These are phyloP conservation scores for Bacterosira constricta DNA, from an alignment of 108 stramenopile genomes.

Conservation along the genomic window DNA sequence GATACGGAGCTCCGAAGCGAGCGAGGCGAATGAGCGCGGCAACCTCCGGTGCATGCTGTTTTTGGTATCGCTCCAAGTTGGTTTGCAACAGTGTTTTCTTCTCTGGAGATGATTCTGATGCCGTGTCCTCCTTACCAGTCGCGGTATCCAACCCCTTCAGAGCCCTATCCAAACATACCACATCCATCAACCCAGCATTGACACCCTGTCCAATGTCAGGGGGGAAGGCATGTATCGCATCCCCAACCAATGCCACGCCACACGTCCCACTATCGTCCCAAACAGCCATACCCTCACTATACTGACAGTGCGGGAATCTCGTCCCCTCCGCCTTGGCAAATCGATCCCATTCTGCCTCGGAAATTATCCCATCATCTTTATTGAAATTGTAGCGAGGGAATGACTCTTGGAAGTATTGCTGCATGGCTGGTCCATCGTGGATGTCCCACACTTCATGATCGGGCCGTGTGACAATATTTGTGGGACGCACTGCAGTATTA, in stretches of 20 bases:
- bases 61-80: slow-evolving; percentile 32
- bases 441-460: slow-evolving; percentile 69
- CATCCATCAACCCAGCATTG: slow-evolving; percentile 87
- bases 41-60: slow-evolving; percentile 34
- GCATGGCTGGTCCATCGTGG: slow-evolving; percentile 45
- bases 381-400: slow-evolving; percentile 67
- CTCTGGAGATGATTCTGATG: not conserved
- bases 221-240: slow-evolving; percentile 85
- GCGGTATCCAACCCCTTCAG: slow-evolving; percentile 36
- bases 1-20: slow-evolving; percentile 68
- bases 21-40: slow-evolving; percentile 60
- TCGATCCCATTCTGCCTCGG: slow-evolving; percentile 64
- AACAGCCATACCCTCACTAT: slow-evolving; percentile 50
- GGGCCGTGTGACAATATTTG: slow-evolving; percentile 62
- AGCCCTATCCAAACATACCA: slow-evolving; percentile 56
- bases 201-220: slow-evolving; percentile 92
- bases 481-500: slow-evolving; percentile 51
- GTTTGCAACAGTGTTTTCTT: not conserved
- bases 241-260: slow-evolving; percentile 78
- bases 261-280: slow-evolving; percentile 21
- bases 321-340: slow-evolving; percentile 68
- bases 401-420: slow-evolving; percentile 50
- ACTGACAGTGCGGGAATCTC: slow-evolving; percentile 64
- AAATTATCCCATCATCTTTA: slow-evolving; percentile 30
- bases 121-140: slow-evolving; percentile 5